Evolutionary conservation across 2,329 filamentous ascomycete species (phyloP).

Genomic region (Aspergillus sp.): DNA sequence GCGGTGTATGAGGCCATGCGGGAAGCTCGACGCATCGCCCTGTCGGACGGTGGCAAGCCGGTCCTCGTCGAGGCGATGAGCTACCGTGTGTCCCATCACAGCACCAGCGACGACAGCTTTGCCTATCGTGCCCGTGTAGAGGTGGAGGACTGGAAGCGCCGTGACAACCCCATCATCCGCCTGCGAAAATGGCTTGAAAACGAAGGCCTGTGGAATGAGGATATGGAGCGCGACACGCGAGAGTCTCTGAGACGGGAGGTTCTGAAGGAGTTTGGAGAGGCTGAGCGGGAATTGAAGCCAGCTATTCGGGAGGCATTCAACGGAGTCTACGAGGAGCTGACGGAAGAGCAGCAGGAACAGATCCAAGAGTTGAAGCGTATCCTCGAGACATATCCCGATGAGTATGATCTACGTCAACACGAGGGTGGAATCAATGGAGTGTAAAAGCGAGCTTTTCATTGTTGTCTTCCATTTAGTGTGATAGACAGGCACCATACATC

Average conservation of each 20-base stretch:
- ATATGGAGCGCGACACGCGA: slow-evolving; percentile 71
- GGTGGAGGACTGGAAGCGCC: slow-evolving; percentile 88
- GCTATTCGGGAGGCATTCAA: slow-evolving; percentile 63
- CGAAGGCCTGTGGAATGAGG: slow-evolving; percentile 78
- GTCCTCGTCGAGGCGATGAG: slow-evolving; percentile 94
- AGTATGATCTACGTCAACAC: slow-evolving; percentile 79
- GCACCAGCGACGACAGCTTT: slow-evolving; percentile 94
- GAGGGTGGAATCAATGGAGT: slow-evolving; percentile 70
- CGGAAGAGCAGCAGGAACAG: slow-evolving; percentile 73
- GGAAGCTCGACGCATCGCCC: slow-evolving; percentile 72
- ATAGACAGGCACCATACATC: neutral
- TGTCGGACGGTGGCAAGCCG: slow-evolving; percentile 75
- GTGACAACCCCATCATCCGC: slow-evolving; percentile 84
- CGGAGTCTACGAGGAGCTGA: slow-evolving; percentile 86
- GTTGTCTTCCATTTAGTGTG: neutral
- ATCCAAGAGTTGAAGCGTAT: slow-evolving; percentile 73
- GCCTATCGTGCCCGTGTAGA: slow-evolving; percentile 91
- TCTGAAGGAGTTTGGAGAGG: slow-evolving; percentile 77
- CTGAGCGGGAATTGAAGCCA: slow-evolving; percentile 55
- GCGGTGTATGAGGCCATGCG: slow-evolving; percentile 79
- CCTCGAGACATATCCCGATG: slow-evolving; percentile 79
- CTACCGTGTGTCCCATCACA: slow-evolving; percentile 97
- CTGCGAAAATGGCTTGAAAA: slow-evolving; percentile 88
- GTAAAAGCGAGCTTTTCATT: slow-evolving; percentile 23
- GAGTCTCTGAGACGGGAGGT: slow-evolving; percentile 69